Conservation (phyloP, 306 rosid species). For the Begonia peltatifolia region DNA sequence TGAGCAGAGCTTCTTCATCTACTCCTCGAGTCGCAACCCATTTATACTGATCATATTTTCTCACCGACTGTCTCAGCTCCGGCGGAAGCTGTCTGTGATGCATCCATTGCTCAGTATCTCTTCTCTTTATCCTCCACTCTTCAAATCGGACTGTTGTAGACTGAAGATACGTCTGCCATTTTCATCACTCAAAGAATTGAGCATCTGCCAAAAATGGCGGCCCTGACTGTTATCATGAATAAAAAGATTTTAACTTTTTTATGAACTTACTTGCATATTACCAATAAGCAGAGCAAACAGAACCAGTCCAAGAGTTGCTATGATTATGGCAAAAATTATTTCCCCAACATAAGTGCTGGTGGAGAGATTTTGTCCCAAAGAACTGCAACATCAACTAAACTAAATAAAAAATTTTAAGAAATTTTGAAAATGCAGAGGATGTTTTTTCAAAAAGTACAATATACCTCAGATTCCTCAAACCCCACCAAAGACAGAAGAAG, state of each 20-base stretch:
- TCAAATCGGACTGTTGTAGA: constrained; percentile 71
- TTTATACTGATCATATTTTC: constrained; percentile 75
- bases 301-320: constrained; percentile 73
- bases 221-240: too few relatives aligned
- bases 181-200: too few relatives aligned
- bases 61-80: constrained; percentile 49
- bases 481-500: constrained; percentile 72
- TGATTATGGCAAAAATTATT: constrained; percentile 59
- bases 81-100: constrained; percentile 76
- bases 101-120: constrained; percentile 96
- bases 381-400: constrained; percentile 33
- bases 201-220: too few relatives aligned
- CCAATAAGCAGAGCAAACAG: constrained; percentile 87
- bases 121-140: constrained; percentile 90
- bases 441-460: background rate
- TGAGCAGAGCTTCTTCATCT: constrained; percentile 70
- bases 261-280: constrained; percentile 72
- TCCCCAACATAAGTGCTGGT: constrained; percentile 88
- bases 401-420: background rate
- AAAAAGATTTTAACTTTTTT: too few relatives aligned
- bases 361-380: constrained; percentile 75
- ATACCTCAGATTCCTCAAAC: constrained; percentile 70
- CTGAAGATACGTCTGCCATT: constrained; percentile 67
- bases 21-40: constrained; percentile 96
- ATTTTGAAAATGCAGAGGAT: too few relatives aligned